Percentiles rank a stretch among this genome's conserved stretches.
Conservation (phyloP, 2,329 filamentous ascomycete genomes). For the Arthrobotrys musiformis region DNA sequence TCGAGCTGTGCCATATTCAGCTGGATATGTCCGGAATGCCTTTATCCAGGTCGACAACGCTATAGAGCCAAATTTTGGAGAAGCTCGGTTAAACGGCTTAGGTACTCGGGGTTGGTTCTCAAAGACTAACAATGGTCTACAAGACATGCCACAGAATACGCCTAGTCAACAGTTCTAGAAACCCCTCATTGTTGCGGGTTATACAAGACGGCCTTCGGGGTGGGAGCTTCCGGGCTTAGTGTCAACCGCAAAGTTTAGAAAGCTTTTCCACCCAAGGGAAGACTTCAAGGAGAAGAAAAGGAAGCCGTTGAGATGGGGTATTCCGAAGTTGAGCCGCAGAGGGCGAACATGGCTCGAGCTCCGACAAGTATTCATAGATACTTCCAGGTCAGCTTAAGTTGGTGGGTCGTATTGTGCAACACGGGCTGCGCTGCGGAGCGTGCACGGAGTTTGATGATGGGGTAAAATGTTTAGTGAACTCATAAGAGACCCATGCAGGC, state of each 20-base stretch:
- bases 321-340: slow-evolving; percentile 56
- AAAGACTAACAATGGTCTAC: slow-evolving; percentile 12
- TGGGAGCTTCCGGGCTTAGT: neutral
- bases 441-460: slow-evolving; percentile 55
- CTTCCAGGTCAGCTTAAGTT: slow-evolving; percentile 18
- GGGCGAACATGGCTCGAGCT: slow-evolving; percentile 40
- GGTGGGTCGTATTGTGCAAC: slow-evolving; percentile 56
- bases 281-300: slow-evolving; percentile 3
- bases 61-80: neutral
- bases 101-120: slow-evolving; percentile 11
- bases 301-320: slow-evolving; percentile 37
- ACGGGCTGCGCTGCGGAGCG: slow-evolving; percentile 47
- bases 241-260: neutral
- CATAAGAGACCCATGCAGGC: slow-evolving; percentile 27
- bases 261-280: neutral
- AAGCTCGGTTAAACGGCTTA: slow-evolving; percentile 47
- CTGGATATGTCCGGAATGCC: slow-evolving; percentile 5
- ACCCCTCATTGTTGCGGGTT: slow-evolving; percentile 26
- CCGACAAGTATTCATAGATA: slow-evolving; percentile 7
- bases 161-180: slow-evolving; percentile 3
- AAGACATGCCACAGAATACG: slow-evolving; percentile 8
- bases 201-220: slow-evolving; percentile 1
- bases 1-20: slow-evolving; percentile 63
- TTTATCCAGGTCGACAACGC: slow-evolving; percentile 20
- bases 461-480: slow-evolving; percentile 56